phyloP scores from a whole-genome alignment of 1,139 yeast genomes.

The Saccharomyces uvarum region DNA sequence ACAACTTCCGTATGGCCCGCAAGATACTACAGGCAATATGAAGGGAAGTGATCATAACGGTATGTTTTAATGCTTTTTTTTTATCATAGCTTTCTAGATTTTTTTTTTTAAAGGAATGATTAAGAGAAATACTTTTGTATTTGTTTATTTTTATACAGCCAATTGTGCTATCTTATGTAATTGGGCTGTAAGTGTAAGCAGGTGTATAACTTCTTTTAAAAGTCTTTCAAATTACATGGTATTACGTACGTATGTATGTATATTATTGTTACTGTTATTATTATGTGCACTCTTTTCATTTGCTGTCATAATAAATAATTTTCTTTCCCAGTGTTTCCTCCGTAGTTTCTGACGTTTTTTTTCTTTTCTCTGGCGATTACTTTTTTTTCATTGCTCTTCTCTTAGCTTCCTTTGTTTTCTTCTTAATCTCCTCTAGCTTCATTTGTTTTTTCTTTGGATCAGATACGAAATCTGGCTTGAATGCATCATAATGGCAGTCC shows the following conservation, averaged over 20 bases:
- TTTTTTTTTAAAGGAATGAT: no score
- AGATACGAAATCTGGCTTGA: conserved; percentile 50
- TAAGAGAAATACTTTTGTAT: no score
- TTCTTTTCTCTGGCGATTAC: conserved; percentile 2
- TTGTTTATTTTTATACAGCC: no score
- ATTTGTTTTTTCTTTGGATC: conserved; percentile 35
- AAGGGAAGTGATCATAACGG: background rate
- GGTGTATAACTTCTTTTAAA: background rate
- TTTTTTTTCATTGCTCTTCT: conserved; percentile 30
- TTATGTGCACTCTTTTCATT: background rate
- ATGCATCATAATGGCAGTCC: conserved; percentile 40
- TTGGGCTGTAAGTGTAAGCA: background rate
- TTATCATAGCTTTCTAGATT: background rate
- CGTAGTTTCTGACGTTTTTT: background rate
- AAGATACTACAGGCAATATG: background rate
- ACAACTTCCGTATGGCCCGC: background rate
- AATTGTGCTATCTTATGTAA: background rate
- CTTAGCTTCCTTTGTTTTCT: conserved; percentile 31
- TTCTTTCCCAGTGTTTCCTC: background rate
- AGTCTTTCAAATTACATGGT: conserved; percentile 1
- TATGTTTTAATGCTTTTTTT: background rate
- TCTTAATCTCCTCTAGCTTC: conserved; percentile 46
- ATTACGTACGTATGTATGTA: background rate
- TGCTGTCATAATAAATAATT: background rate
- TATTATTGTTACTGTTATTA: background rate